phyloP scores from a whole-genome alignment of 495 filamentous ascomycete species.

The Clavariopsis aquatica region DNA sequence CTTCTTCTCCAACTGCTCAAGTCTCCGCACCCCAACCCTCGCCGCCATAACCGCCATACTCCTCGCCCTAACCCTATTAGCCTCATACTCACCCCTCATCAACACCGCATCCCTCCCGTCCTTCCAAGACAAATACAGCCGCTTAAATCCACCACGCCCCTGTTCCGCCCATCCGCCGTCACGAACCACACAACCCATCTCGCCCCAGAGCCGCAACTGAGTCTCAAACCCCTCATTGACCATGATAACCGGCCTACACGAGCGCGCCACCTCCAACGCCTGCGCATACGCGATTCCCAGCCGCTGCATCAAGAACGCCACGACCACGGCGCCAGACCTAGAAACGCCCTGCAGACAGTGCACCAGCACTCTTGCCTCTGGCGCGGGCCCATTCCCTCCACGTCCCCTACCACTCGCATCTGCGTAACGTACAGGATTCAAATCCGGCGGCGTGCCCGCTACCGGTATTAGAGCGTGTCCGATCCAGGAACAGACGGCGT shows the following conservation, averaged over 20 bases:
- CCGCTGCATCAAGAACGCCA: conserved; percentile 13
- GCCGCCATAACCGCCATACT: conserved; percentile 16
- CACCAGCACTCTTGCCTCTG: conserved; percentile 3
- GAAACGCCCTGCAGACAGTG: conserved; percentile 23
- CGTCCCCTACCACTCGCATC: not conserved
- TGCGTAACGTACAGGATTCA: no score
- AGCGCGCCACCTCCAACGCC: conserved; percentile 8
- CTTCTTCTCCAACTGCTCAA: no score
- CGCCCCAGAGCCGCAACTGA: conserved; percentile 11
- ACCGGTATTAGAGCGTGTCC: not conserved
- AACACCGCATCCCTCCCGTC: not conserved
- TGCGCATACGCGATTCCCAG: not conserved
- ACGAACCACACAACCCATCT: not conserved
- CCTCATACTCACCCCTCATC: conserved; percentile 7
- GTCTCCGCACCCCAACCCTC: conserved; percentile 8
- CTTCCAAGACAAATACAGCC: conserved; percentile 5
- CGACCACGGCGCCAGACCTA: conserved; percentile 8
- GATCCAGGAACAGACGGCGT: conserved; percentile 12
- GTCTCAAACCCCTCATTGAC: conserved; percentile 13
- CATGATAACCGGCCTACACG: conserved; percentile 1
- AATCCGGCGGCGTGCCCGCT: not conserved
- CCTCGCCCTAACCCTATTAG: not conserved
- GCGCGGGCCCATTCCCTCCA: not conserved
- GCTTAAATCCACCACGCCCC: not conserved
- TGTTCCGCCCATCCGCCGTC: not conserved